Evolutionary conservation across 75 land plant species (phyloP).

Genomic region (Cunninghamia lanceolata): DNA sequence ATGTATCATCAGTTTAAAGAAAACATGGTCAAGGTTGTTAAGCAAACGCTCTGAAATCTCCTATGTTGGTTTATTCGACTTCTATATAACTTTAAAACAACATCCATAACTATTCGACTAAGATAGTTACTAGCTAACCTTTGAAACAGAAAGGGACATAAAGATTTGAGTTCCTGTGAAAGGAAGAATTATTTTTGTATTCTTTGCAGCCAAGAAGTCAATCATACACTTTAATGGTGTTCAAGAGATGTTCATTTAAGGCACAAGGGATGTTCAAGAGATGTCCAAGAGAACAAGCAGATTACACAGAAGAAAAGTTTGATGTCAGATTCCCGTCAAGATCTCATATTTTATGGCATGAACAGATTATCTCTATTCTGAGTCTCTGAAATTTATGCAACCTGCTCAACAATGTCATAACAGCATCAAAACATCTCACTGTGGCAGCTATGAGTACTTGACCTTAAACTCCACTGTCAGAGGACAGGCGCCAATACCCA

Average conservation of each 20-base stretch:
- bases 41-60: neutral
- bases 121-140: neutral
- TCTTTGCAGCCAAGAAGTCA: neutral
- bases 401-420: neutral
- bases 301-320: neutral
- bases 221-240: neutral
- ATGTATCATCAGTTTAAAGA: neutral
- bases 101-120: neutral
- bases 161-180: neutral
- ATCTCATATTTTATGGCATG: neutral
- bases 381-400: neutral
- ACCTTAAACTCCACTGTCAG: conserved; percentile 1
- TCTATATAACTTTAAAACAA: neutral
- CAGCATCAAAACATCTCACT: neutral
- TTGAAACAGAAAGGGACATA: neutral
- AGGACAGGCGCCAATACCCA: conserved; percentile 65
- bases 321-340: neutral
- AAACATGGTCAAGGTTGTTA: neutral
- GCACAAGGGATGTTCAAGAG: neutral
- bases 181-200: neutral
- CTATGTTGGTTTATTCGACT: neutral
- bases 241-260: neutral
- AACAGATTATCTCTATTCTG: neutral
- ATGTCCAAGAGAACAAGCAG: neutral
- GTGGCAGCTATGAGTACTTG: neutral